These are phyloP conservation scores for Pseudogymnoascus pannorum DNA, from an alignment of 2,329 filamentous ascomycete genomes.

Conservation along the genomic window DNA sequence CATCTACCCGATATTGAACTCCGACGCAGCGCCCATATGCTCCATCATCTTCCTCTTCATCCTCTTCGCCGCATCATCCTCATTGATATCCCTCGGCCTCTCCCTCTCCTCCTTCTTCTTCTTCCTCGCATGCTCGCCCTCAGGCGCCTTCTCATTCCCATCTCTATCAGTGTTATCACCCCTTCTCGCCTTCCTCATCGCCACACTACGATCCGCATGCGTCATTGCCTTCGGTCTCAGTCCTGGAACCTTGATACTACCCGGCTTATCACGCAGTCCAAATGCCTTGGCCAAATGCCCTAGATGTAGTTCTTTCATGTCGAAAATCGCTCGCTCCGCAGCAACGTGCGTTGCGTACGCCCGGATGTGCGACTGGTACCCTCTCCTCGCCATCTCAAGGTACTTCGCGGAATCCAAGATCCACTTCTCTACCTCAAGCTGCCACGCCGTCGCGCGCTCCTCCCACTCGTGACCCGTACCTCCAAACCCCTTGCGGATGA, in stretches of 20 bases:
- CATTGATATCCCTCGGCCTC: conserved; percentile 36
- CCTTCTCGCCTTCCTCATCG: conserved; percentile 29
- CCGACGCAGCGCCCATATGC: conserved; percentile 49
- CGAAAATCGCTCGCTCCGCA: conserved; percentile 77
- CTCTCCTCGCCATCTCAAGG: conserved; percentile 74
- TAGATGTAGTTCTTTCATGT: conserved; percentile 84
- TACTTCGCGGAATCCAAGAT: conserved; percentile 56
- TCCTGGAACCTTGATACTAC: conserved; percentile 59
- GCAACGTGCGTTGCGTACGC: conserved; percentile 92
- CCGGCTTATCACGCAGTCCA: conserved; percentile 79
- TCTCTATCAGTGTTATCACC: conserved; percentile 17
- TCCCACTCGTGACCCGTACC: conserved; percentile 50
- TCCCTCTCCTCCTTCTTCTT: conserved; percentile 32
- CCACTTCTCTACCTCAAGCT: conserved; percentile 61
- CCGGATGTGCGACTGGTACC: conserved; percentile 84
- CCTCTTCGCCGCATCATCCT: conserved; percentile 53
- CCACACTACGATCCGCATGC: conserved; percentile 34
- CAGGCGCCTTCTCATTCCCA: conserved; percentile 25
- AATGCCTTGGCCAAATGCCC: conserved; percentile 94
- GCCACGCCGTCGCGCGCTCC: conserved; percentile 58
- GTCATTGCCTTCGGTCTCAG: conserved; percentile 36
- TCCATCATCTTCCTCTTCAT: conserved; percentile 58
- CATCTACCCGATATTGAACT: conserved; percentile 59
- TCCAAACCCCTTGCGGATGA: conserved; percentile 59
- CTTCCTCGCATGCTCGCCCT: conserved; percentile 27